Evolutionary conservation across 1,284 basidiomycete genomes (phyloP).

Genomic region (Butyriboletus regius): DNA sequence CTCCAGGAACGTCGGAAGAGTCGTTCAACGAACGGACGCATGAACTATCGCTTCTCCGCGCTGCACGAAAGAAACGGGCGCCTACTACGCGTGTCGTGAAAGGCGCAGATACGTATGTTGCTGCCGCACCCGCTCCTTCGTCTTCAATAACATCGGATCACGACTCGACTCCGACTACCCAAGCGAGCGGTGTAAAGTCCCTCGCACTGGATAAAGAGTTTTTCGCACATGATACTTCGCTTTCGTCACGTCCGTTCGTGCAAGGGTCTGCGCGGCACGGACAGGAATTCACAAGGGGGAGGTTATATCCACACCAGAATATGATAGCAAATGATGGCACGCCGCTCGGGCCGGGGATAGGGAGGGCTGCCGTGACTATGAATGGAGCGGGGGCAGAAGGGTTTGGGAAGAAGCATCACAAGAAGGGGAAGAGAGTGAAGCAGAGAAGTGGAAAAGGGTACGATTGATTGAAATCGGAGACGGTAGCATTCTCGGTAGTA

Average conservation of each 20-base stretch:
- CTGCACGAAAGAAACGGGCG: slow-evolving; percentile 71
- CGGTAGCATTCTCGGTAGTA: neutral
- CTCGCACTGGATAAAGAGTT: slow-evolving; percentile 77
- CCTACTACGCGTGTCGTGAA: slow-evolving; percentile 79
- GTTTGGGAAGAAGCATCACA: slow-evolving; percentile 80
- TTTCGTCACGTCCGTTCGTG: slow-evolving; percentile 58
- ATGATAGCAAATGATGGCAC: slow-evolving; percentile 70
- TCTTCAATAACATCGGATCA: slow-evolving; percentile 19
- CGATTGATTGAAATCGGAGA: slow-evolving; percentile 42
- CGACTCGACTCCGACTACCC: slow-evolving; percentile 19
- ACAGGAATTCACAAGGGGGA: slow-evolving; percentile 56
- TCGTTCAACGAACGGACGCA: slow-evolving; percentile 76
- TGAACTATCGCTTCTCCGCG: slow-evolving; percentile 52
- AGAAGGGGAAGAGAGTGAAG: slow-evolving; percentile 76
- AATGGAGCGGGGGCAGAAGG: slow-evolving; percentile 40
- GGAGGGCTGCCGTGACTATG: slow-evolving; percentile 43
- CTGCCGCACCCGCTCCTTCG: neutral
- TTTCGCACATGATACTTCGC: slow-evolving; percentile 54
- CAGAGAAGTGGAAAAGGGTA: slow-evolving; percentile 87
- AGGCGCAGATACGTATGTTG: slow-evolving; percentile 74
- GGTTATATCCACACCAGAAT: slow-evolving; percentile 75
- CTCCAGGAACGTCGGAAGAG: slow-evolving; percentile 62
- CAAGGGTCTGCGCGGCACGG: slow-evolving; percentile 57
- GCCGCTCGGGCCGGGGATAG: slow-evolving; percentile 43
- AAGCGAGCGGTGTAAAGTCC: slow-evolving; percentile 47